A percentile compares a stretch with the other conserved stretches of the same genome.
These are phyloP conservation scores for Capsicum rhomboideum DNA, from an alignment of 257 asterid species.

Conservation along the genomic window DNA sequence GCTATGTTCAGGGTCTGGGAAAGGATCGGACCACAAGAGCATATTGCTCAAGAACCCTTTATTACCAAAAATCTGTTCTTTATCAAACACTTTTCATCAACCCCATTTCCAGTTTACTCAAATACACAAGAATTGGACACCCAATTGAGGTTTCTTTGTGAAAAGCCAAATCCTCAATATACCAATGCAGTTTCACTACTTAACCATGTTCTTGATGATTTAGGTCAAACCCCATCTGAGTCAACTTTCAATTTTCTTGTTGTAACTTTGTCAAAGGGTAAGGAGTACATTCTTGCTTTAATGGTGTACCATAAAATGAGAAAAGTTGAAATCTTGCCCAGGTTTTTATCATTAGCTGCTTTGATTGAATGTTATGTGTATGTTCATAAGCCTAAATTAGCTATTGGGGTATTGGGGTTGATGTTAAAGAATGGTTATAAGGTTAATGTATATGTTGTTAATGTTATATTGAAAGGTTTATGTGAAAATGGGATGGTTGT, in stretches of 20 bases:
- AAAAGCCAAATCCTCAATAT: constrained; percentile 25
- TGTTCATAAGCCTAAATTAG: constrained; percentile 28
- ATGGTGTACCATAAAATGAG: constrained; percentile 34
- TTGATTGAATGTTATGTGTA: constrained; percentile 45
- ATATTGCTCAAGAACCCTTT: neutral
- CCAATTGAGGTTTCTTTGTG: constrained; percentile 32
- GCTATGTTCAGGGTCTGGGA: no score
- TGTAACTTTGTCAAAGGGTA: constrained; percentile 46
- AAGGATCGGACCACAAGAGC: no score
- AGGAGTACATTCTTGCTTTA: constrained; percentile 35
- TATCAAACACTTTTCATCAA: neutral
- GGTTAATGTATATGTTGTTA: constrained; percentile 31
- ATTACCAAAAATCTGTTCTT: neutral
- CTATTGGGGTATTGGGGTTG: constrained; percentile 39
- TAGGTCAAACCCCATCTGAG: constrained; percentile 37
- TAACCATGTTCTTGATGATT: constrained; percentile 27
- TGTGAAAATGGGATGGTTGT: constrained; percentile 37
- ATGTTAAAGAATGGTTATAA: constrained; percentile 46
- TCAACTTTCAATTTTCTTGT: constrained; percentile 30
- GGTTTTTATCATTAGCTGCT: constrained; percentile 41
- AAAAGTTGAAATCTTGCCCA: constrained; percentile 18
- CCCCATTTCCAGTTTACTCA: neutral
- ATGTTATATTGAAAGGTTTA: constrained; percentile 48
- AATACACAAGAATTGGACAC: constrained; percentile 15
- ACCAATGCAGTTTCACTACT: constrained; percentile 22